Percentiles rank a stretch among this genome's conserved stretches.
These are phyloP conservation scores for Scheffersomyces insectosa DNA, from an alignment of 1,139 yeast species.

Conservation along the genomic window DNA sequence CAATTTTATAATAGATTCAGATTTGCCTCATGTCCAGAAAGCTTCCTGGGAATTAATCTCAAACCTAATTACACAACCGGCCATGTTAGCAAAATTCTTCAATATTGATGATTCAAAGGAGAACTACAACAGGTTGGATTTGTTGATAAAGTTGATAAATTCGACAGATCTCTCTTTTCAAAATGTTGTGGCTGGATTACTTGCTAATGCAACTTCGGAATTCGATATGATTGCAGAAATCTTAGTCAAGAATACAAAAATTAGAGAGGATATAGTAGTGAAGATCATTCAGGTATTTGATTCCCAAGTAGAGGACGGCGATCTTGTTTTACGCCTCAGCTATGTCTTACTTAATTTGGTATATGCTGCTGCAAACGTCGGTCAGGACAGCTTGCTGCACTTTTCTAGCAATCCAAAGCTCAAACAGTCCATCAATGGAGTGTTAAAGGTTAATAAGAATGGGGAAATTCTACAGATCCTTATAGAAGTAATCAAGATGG, in stretches of 20 bases:
- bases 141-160: slow-evolving; percentile 41
- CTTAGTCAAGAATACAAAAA: slow-evolving; percentile 23
- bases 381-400: slow-evolving; percentile 4
- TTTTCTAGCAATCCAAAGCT: slow-evolving; percentile 17
- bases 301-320: slow-evolving; percentile 28
- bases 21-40: slow-evolving; percentile 38
- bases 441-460: slow-evolving; percentile 14
- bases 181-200: slow-evolving; percentile 41
- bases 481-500: slow-evolving; percentile 21
- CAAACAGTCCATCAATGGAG: slow-evolving; percentile 18
- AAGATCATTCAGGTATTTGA: slow-evolving; percentile 25
- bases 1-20: slow-evolving; percentile 40
- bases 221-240: slow-evolving; percentile 44
- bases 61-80: slow-evolving; percentile 46
- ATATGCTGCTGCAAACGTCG: slow-evolving; percentile 19
- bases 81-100: slow-evolving; percentile 50
- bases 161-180: slow-evolving; percentile 41
- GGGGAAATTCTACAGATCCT: slow-evolving; percentile 18
- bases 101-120: slow-evolving; percentile 32
- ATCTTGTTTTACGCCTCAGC: slow-evolving; percentile 37
- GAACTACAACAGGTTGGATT: slow-evolving; percentile 32
- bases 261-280: slow-evolving; percentile 25
- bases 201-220: slow-evolving; percentile 52
- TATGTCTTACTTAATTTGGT: slow-evolving; percentile 34
- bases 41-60: slow-evolving; percentile 51